Evolutionary conservation across 768 basidiomycete genomes (phyloP), one percentile per base, ranked within the genome.

Genomic region (Podaxis rugospora): DNA sequence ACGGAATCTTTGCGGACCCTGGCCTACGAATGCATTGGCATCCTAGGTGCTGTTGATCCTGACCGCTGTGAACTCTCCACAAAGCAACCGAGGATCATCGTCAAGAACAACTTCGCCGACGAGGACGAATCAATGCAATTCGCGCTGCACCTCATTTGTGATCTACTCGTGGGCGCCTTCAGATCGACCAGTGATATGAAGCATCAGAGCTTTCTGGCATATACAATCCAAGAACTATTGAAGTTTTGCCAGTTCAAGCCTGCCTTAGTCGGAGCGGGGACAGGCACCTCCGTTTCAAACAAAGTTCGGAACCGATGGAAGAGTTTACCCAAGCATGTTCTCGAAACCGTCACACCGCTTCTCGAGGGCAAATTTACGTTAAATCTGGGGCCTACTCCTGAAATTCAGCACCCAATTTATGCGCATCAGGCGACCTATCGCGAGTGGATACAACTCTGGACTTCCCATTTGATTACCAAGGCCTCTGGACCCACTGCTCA

Each of bases 361-460:
- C 82, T 98, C 11, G 89, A 86, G 62, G 80, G 82, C 42, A 81
- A 83, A 39, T 92, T 85, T 69, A 79, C 80, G 3, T 74, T 88
- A 14, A 77, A 78, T 14, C 77, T 80, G 27, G 76, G 76, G 6
- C 67, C 71, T 1, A 67, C 72, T 1, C 76, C 75, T 10, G 65
- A 75, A 2, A 70, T 78, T 18, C 72, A 77, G 53, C 84, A 88
- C 64, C 95, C 96, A 2, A 86, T 98, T 59, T 99, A 98, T 73
- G 80, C 84, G 0, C 74, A 75, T 4, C 81, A 87, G 59, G 71
- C 83, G 1, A 96, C 93, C 0, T 99, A 98, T 73, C 86, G 95
- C 44, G 95, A 98, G 72, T 99, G 97, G 97, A 83, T 98, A 36
- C 94, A 96, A 65, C 70, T 83, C 0, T 98, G 95, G 94, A 87